Base-by-base conservation (phyloP, 2,329 filamentous ascomycete genomes). In the Geosmithia putterillii region DNA sequence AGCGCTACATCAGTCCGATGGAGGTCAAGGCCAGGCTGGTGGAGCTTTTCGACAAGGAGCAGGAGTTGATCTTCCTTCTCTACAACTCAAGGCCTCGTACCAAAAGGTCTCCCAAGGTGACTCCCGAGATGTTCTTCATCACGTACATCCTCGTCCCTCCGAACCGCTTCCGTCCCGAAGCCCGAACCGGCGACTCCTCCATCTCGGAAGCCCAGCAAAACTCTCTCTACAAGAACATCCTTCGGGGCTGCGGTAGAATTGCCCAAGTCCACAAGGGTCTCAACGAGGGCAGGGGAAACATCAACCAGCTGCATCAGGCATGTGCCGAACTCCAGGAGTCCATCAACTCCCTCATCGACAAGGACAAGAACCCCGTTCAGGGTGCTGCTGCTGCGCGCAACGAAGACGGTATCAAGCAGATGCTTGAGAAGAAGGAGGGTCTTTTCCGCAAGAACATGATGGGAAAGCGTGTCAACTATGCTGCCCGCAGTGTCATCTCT, bases 401-500 rank as follows among this genome's bases (percentile, higher is more conserved):
- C 43, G 86, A 94, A 48, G 89, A 95, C 49, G 92, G 94, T 52
- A 94, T 98, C 66, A 98, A 98, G 66, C 92, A 98, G 59, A 84
- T 89, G 57, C 73, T 98, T 22, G 92, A 98, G 65, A 98, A 98
- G 72, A 98, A 98, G 65, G 94, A 98, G 58, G 92, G 92, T 50
- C 73, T 98, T 23, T 98, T 98, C 71, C 76, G 92, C 54, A 96
- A 95, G 70, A 95, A 98, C 64, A 96, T 98, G 92, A 98, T 98
- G 92, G 92, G 92, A 47, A 98, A 98, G 71, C 88, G 92, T 70
- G 92, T 98, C 66, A 96, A 98, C 62, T 96, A 92, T 60, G 92
- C 92, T 41, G 92, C 92, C 34, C 83, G 92, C 60, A 94, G 86
- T 73, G 92, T 98, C 60, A 98, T 98, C 53, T 96, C 90, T 9